Evolutionary conservation across 805 yeast genomes (phyloP), one percentile per base, ranked within the genome.

Genomic region (Ogataea pini): DNA sequence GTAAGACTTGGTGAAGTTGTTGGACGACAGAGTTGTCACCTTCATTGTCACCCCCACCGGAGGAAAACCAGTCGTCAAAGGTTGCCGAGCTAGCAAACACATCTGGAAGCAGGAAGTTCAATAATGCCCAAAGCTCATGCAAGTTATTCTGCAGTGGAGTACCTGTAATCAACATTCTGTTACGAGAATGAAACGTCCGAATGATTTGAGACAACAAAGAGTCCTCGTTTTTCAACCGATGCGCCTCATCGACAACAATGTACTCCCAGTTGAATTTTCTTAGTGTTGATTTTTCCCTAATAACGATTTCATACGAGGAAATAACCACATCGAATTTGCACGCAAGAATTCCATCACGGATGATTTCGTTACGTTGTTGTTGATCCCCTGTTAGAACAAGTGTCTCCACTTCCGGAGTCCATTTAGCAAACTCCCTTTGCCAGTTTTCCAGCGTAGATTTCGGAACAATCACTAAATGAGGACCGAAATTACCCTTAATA

Each of bases 391-490:
- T 89, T 36, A 86, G 61, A 17, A 86, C 79, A 59, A 86, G 73
- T 0, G 85, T 83, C 41, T 77, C 80, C 2, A 86, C 84, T 40
- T 86, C 90, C 1, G 94, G 94, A 2, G 88, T 85, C 94, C 94
- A 86, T 54, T 72, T 79, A 46, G 79, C 75, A 62, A 86, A 83
- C 60, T 86, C 95, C 63, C 92, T 72, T 18, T 79, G 72, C 95
- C 95, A 86, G 60, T 86, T 86, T 55, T 86, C 89, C 56, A 86
- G 71, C 0, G 95, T 86, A 2, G 89, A 83, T 66, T 86, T 86
- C 3, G 95, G 95, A 2, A 85, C 86, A 59, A 86, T 78, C 16
- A 86, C 84, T 51, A 86, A 71, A 62, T 82, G 88, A 2, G 95
- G 95, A 2, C 94, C 94, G 33, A 72, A 73, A 25, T 78, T 72